A percentile compares a stretch with the other conserved stretches of the same genome.
Conservation (phyloP, 2,329 filamentous ascomycete species). For the Trichophaea hybrida region DNA sequence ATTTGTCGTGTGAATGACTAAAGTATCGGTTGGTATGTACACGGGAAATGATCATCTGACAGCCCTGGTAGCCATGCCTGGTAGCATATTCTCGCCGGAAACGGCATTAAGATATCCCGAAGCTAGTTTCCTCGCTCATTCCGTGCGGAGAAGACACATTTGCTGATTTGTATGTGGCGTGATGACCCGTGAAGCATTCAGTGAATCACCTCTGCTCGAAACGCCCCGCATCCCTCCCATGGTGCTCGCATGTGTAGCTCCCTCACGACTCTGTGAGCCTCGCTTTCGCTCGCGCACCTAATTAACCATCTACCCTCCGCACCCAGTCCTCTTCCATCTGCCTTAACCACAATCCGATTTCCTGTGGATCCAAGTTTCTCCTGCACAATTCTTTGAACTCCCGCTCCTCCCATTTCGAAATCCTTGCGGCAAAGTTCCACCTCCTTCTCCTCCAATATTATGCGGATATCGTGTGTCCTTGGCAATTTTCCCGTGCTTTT, state of each 20-base stretch:
- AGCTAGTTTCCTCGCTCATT: too few relatives aligned
- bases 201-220: conserved; percentile 17
- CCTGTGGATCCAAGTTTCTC: background rate
- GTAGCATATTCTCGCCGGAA: too few relatives aligned
- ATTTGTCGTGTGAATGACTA: too few relatives aligned
- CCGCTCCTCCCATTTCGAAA: conserved; percentile 5
- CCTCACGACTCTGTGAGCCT: conserved; percentile 17
- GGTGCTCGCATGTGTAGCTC: conserved; percentile 12
- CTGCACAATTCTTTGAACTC: conserved; percentile 13
- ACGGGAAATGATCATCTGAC: too few relatives aligned
- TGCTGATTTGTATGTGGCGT: background rate
- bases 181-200: background rate
- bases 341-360: conserved; percentile 6
- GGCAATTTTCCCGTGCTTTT: conserved; percentile 12
- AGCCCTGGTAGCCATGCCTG: too few relatives aligned
- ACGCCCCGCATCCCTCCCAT: conserved; percentile 9
- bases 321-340: conserved; percentile 13
- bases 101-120: too few relatives aligned
- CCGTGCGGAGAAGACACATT: background rate
- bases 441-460: conserved; percentile 11
- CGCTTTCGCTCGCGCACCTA: conserved; percentile 10
- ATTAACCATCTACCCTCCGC: conserved; percentile 19
- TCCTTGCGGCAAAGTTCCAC: conserved; percentile 13
- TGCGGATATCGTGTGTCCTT: conserved; percentile 12
- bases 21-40: too few relatives aligned